Evolutionary conservation across 305 asterid genomes (phyloP).

Genomic region (Plantago lanceolata): DNA sequence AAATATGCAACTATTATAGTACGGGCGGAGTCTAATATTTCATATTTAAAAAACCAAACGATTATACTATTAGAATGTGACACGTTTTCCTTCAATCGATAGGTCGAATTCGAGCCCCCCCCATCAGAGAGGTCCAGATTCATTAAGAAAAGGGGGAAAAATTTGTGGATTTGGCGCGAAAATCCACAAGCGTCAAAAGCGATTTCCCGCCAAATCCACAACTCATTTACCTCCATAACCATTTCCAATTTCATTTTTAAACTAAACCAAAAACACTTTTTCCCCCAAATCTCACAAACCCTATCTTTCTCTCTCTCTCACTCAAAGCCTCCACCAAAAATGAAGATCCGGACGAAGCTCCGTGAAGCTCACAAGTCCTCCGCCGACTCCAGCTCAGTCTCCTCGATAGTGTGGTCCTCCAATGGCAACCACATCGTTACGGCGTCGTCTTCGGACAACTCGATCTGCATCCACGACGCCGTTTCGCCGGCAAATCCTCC

Average conservation of each 20-base stretch:
- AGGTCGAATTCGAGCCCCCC: no score
- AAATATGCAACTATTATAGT: no score
- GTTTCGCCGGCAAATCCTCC: constrained; percentile 55
- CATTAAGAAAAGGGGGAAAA: no score
- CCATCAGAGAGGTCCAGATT: no score
- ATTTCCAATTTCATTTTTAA: no score
- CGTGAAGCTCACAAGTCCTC: constrained; percentile 71
- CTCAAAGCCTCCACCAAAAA: not conserved
- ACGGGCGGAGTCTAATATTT: no score
- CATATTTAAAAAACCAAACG: no score
- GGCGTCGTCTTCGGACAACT: constrained; percentile 68
- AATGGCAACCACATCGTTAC: constrained; percentile 67
- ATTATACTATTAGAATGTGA: no score
- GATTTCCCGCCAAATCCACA: not conserved
- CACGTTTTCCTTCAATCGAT: no score
- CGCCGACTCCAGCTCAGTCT: constrained; percentile 32
- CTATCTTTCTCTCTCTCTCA: not conserved
- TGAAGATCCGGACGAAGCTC: constrained; percentile 96
- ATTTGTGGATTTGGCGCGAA: no score
- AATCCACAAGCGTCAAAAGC: not conserved
- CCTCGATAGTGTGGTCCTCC: constrained; percentile 75
- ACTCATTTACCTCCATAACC: not conserved
- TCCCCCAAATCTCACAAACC: not conserved
- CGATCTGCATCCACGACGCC: constrained; percentile 77
- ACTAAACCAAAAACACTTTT: not conserved